Base-by-base conservation (phyloP, 2,329 filamentous ascomycete species). In the Botrytis tulipae region DNA sequence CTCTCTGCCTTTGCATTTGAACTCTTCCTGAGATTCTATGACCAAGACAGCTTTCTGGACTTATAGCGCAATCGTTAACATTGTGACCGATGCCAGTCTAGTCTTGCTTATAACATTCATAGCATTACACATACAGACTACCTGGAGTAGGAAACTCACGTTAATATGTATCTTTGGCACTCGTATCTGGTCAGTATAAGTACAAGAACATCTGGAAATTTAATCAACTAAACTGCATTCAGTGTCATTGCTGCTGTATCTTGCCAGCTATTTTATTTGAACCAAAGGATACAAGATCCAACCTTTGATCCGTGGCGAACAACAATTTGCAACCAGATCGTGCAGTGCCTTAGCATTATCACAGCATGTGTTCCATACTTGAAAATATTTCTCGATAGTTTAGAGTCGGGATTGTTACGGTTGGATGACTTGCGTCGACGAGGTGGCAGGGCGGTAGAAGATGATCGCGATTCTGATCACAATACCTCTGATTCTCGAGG, bases 101-200 rank as follows among this genome's bases (percentile, higher is more conserved):
- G 60, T 74, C 18, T 20, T 68, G 20, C 37, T 69, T 29, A 68
- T 72, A 44, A 46, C 51, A 9, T 44, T 62, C 25, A 72, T 74
- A 61, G 65, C 70, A 35, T 32, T 72, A 25, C 61, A 67, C n/a
- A 51, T 74, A 37, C 70, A 70, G 14, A 62, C 46, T 32, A 32
- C 57, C 3, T 73, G 51, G 57, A 54, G 16, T 35, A 63, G 59
- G 18, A 74, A 54, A 22, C 25, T 63, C 54, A 42, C 46, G 1
- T 40, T 74, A 18, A 68, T 74, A 35, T n/a, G 22, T 1, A 57
- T 73, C 14, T 74, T 74, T 60, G 73, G 73, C 25, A 74, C 61
- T 46, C 73, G 73, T 25, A 42, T 74, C 42, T 72, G 48, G 73
- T 74, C 8, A 63, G 9, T 16, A 32, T 25, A 10, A 48, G 1